These are phyloP conservation scores for Pleurotus citrinopileatus DNA, from an alignment of 768 basidiomycete species.

Conservation along the genomic window DNA sequence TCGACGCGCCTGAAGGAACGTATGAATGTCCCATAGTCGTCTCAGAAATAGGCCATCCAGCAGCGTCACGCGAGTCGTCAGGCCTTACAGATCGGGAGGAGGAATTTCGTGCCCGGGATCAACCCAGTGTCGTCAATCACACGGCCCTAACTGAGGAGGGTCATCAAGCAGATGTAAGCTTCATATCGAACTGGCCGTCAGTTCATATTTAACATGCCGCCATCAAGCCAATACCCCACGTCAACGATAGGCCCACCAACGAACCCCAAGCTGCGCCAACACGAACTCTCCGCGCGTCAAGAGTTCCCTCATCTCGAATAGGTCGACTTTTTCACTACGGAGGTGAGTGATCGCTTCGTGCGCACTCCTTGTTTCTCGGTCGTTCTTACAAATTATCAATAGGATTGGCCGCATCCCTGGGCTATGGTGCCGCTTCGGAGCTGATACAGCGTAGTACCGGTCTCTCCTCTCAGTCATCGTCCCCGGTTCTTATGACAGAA, in stretches of 20 bases:
- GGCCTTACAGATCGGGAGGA: too few relatives aligned
- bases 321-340: conserved; percentile 95
- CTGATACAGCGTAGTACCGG: conserved; percentile 66
- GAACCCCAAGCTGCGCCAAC: conserved; percentile 16
- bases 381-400: neutral
- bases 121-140: too few relatives aligned
- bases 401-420: conserved; percentile 90
- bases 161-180: too few relatives aligned
- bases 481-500: conserved; percentile 83
- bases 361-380: neutral
- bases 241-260: conserved; percentile 3
- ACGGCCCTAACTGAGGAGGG: too few relatives aligned
- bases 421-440: conserved; percentile 89
- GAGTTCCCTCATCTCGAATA: conserved; percentile 86
- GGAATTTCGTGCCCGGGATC: too few relatives aligned
- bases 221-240: neutral
- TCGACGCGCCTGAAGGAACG: too few relatives aligned
- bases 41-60: too few relatives aligned
- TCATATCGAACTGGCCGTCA: too few relatives aligned
- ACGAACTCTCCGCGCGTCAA: conserved; percentile 71
- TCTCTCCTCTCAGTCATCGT: conserved; percentile 22
- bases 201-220: too few relatives aligned
- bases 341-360: conserved; percentile 40
- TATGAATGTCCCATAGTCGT: too few relatives aligned
- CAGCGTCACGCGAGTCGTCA: too few relatives aligned